Base-by-base conservation (phyloP, 2,329 filamentous ascomycete species). In the Chrysoporthe austroafricana region DNA sequence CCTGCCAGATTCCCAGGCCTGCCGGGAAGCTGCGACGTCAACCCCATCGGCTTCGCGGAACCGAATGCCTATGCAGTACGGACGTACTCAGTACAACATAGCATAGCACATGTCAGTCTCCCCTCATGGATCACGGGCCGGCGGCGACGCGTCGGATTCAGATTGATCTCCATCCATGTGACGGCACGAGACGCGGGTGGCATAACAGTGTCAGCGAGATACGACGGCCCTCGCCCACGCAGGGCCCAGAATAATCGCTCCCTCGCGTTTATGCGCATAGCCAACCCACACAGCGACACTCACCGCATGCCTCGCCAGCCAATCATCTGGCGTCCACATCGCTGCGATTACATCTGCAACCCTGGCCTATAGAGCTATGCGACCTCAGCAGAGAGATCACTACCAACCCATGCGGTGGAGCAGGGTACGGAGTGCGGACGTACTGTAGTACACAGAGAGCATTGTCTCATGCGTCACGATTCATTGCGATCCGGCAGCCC, bases 231-330 rank as follows among this genome's bases (percentile, higher is more conserved):
- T 26, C 26, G 2, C 26, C 26, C 26, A 26, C 26, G 26, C 26
- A 26, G 26, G 34, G 18, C 56, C 56, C 18, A 14, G 56, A 42
- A 39, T 21, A 14, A 6, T 39, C 32, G 16, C 16, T 26, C 44
- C 18, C 44, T 62, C 44, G n/a, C 26, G 21, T 62, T 62, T 18
- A 62, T 62, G 60, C 60, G 60, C 44, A 62, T 62, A 26, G 60
- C 44, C 14, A 36, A 39, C 44, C 58, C 7, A 16, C n/a, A 8
- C 36, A 26, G 5, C 58, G 32, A 18, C 26, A 26, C 42, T 61
- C 58, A 44, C 21, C 50, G 50, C 50, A 54, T 32, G 32, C 11
- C 13, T 54, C 26, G 14, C 7, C 26, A 52, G 48, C 48, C 48
- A 52, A 52, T 52, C 48, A 52, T 52, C 21, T 11, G 4, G 8